Conservation (phyloP, 1,284 basidiomycete species). For the Apiotrichum akiyoshidainum region DNA sequence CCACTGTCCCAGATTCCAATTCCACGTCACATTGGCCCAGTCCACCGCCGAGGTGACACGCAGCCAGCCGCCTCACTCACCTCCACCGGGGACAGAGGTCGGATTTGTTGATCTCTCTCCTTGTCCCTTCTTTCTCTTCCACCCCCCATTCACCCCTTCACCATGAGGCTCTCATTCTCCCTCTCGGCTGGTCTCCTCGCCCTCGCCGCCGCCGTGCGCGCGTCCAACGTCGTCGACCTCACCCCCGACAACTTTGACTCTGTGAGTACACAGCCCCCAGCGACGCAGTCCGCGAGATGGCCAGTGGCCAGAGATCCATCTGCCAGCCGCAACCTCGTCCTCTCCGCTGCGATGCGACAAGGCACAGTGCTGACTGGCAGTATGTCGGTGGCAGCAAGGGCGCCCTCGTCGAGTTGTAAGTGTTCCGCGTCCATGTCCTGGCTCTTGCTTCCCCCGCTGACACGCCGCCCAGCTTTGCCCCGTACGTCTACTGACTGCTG, state of each 20-base stretch:
- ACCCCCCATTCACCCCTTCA: background rate
- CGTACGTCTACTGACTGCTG: constrained; percentile 26
- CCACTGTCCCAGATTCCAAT: no score
- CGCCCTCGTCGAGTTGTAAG: constrained; percentile 84
- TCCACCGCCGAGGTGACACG: no score
- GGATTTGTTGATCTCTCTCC: background rate
- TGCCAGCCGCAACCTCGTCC: no score
- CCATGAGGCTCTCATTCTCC: constrained; percentile 62
- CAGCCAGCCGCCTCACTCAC: no score
- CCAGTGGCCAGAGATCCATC: no score
- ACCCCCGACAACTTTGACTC: constrained; percentile 70
- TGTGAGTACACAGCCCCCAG: constrained; percentile 51
- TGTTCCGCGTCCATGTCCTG: constrained; percentile 22
- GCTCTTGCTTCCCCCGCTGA: constrained; percentile 6
- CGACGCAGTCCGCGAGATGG: no score
- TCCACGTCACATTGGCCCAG: no score
- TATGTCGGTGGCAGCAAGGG: constrained; percentile 69
- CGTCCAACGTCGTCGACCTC: constrained; percentile 74
- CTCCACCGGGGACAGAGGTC: background rate
- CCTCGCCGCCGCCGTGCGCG: constrained; percentile 58
- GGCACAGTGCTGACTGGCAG: constrained; percentile 19
- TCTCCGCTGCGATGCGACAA: no score
- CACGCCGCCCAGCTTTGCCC: constrained; percentile 38
- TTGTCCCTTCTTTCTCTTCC: background rate
- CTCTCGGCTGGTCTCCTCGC: constrained; percentile 59